Evolutionary conservation across 805 yeast species (phyloP), one percentile per base, ranked within the genome.

Genomic region (Starmerella apis): DNA sequence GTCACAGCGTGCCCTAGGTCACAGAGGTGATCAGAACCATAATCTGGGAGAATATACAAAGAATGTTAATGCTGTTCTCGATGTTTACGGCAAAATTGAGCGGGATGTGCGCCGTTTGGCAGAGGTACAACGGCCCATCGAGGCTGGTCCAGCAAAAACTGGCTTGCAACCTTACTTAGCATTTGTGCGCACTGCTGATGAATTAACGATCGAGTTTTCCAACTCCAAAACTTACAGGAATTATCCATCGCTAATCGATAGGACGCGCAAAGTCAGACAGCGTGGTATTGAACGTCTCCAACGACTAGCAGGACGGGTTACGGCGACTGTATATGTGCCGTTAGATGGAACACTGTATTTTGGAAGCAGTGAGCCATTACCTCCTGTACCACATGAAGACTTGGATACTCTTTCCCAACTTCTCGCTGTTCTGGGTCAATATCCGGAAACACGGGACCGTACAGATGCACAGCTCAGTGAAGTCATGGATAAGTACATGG

Each of bases 11-110:
- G 73, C 83, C 22, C 78, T 90, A 58, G 75, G 77, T 45, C 96
- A 96, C 0, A 77, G 86, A 42, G 71, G 83, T 35, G 71, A 74
- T 7, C 78, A 78, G 50, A 81, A 83, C 45, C 77, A 77, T 82
- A 50, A 77, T 27, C 39, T 47, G 32, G 58, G 48, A 46, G 47
- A 33, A n/a, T 57, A 43, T 49, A 47, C 42, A 43, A 53, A 51
- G 45, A 59, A 57, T 46, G 57, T 57, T 16, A 52, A 52, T 32
- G 48, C 54, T 16, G 61, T 65, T 18, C 53, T 60, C 48, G 53
- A 56, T 27, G 60, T 61, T 4, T 59, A 61, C 35, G 58, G 56
- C 16, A 64, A 56, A 18, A 60, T 65, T 18, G 51, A 56, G 27
- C 51, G 62, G 20, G 74, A 72, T 55, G 79, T 83, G 0, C 68